These are phyloP conservation scores for Hanseniaspora pseudoguilliermondii DNA, from an alignment of 805 yeast genomes.

Conservation along the genomic window DNA sequence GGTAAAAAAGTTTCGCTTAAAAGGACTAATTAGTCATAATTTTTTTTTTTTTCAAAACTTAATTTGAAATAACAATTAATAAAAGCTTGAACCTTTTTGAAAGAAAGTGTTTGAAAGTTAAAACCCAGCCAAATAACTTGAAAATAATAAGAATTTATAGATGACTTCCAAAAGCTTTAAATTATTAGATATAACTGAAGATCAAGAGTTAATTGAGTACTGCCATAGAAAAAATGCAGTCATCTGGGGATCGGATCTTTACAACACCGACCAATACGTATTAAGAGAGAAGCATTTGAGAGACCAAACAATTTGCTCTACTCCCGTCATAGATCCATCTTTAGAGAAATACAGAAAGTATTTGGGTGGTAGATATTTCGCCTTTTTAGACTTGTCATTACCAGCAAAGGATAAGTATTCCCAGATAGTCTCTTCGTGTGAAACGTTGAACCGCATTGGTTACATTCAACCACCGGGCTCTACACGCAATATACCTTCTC, in stretches of 20 bases:
- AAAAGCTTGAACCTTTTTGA: too few species aligned
- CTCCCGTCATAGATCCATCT: not conserved
- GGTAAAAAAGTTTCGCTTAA: too few species aligned
- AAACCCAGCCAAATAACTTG: not conserved
- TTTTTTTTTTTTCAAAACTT: too few species aligned
- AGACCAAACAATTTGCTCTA: not conserved
- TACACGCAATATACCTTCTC: constrained; percentile 23
- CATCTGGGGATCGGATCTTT: constrained; percentile 26
- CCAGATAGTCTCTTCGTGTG: constrained; percentile 33
- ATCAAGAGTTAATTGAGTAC: constrained; percentile 27
- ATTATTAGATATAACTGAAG: constrained; percentile 19
- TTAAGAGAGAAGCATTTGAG: constrained; percentile 25
- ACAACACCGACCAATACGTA: constrained; percentile 28
- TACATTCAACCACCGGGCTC: constrained; percentile 23
- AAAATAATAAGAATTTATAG: not conserved
- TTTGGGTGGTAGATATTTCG: constrained; percentile 30
- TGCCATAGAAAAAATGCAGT: constrained; percentile 28
- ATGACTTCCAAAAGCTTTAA: not conserved
- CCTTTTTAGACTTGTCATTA: constrained; percentile 22
- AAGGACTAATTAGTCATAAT: too few species aligned
- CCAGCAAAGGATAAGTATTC: constrained; percentile 20
- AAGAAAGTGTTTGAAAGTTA: not conserved
- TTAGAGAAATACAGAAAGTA: constrained; percentile 13
- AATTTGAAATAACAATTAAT: too few species aligned
- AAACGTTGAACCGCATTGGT: constrained; percentile 30